Percentiles rank a stretch among this genome's conserved stretches.
phyloP scores from a whole-genome alignment of 306 rosid species.

The Crotalaria pallida region DNA sequence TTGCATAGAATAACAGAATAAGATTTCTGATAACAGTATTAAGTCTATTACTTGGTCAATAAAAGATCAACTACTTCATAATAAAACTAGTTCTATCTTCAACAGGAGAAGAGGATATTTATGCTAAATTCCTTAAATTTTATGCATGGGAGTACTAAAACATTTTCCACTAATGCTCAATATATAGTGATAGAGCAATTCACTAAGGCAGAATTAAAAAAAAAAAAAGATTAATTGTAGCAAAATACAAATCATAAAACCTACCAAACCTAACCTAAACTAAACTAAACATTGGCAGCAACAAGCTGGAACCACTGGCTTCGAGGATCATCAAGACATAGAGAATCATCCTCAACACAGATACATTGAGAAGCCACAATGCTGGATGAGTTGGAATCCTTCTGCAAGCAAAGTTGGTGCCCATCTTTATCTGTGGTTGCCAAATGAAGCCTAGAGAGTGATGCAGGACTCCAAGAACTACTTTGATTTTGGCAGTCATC shows the following conservation, averaged over 20 bases:
- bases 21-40: too few relatives aligned
- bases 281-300: constrained; percentile 30
- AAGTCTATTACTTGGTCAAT: too few relatives aligned
- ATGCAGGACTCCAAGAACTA: constrained; percentile 32
- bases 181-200: neutral
- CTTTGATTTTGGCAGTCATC: constrained; percentile 27
- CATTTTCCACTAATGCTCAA: neutral
- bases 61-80: too few relatives aligned
- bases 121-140: neutral
- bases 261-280: neutral
- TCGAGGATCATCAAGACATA: constrained; percentile 41
- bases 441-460: constrained; percentile 42
- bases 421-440: constrained; percentile 17
- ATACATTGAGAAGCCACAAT: constrained; percentile 39
- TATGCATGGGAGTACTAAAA: neutral
- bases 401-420: constrained; percentile 29
- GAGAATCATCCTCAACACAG: constrained; percentile 32
- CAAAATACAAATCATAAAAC: neutral
- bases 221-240: neutral
- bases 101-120: neutral
- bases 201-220: neutral
- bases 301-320: constrained; percentile 51
- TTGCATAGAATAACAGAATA: too few relatives aligned
- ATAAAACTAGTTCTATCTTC: too few relatives aligned
- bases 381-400: constrained; percentile 24